Base-by-base conservation (phyloP, 768 basidiomycete genomes). In the Kockovaella imperatae region DNA sequence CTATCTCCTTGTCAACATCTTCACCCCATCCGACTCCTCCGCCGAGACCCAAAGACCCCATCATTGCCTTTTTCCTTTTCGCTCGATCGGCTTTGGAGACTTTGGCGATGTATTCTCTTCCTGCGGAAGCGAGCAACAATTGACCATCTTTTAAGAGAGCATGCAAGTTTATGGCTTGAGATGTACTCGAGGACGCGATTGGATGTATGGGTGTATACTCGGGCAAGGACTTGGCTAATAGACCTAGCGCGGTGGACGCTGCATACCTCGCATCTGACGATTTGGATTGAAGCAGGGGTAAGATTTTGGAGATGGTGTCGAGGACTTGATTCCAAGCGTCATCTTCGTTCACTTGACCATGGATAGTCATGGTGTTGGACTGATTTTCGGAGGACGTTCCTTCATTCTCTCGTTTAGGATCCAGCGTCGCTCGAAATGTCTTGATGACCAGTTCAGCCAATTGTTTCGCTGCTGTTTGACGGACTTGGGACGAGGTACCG, bases 381-480 rank as follows among this genome's bases (percentile, higher is more conserved):
- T 18, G 20, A 8, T 18, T 18, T 2, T 25, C 40, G 6, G 20
- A 21, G n/a, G n/a, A n/a, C 20, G 15, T 34, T 23, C 13, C 15
- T 35, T 45, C 29, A 35, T 35, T 31, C 8, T 15, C 13, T 29
- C 26, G 45, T 32, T 4, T 28, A 18, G 34, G 6, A 11, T 21
- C 20, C 10, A 29, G 39, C n/a, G 45, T 14, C 42, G 54, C 44
- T 7, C 82, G 81, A 50, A 95, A 84, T 57, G 83, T 83, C 72
- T 88, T 84, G 17, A 80, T 83, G 0, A 89, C 89, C 44, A 99
- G 77, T 54, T 91, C 87, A 0, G 90, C 90, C 36, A 99, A 77
- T 69, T 99, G 95, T 63, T 88, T 90, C 4, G 91, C 91, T 0
- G 95, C 93, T n/a, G 95, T 95, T 54, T 82, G 82, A 67, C 91